Base-by-base conservation (phyloP, 768 basidiomycete species). In the Amanita phalloides region DNA sequence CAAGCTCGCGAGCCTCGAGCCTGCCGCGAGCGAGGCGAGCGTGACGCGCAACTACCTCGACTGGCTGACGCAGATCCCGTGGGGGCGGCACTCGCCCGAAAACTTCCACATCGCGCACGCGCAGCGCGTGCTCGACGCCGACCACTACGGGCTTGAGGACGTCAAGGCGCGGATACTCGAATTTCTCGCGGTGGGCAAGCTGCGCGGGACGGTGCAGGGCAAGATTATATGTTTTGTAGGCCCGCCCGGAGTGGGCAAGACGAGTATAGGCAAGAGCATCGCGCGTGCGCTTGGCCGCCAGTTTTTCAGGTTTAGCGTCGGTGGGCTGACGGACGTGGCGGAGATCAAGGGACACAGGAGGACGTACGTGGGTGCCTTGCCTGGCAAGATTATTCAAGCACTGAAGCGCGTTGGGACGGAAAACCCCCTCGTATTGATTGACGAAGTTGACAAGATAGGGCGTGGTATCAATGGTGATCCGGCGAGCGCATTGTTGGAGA, bases 301-400 rank as follows among this genome's bases (percentile, higher is more conserved):
- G 64, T 98, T 98, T 71, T 98, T 94, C 80, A 78, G 93, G 45
- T 96, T 99, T 70, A 91, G 88, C 7, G 95, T 98, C 3, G 95
- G 96, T 56, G 95, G 96, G 11, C 67, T 99, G 62, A 91, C 91
- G 44, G 96, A 99, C 64, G 93, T 98, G 0, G 96, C 96, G 51
- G 96, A 98, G 76, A 97, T 99, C 62, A 98, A 98, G 69, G 96
- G 96, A 1, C 96, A 99, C 62, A 71, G 96, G 60, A 73, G 96
- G 64, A 99, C 95, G n/a, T 98, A 96, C 62, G 90, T 94, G 48
- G 90, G 87, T 48, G 93, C 92, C 0, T 73, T 96, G 39, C 93
- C 93, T 0, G 92, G 93, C 33, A 96, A 95, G 75, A 91, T 94
- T 54, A 90, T 95, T 50, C 91, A 95, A 62, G 93, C 93, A 0